Percentiles rank a stretch among this genome's conserved stretches.
These are phyloP conservation scores for Alliaria petiolata DNA, from an alignment of 345 rosid species.

Conservation along the genomic window DNA sequence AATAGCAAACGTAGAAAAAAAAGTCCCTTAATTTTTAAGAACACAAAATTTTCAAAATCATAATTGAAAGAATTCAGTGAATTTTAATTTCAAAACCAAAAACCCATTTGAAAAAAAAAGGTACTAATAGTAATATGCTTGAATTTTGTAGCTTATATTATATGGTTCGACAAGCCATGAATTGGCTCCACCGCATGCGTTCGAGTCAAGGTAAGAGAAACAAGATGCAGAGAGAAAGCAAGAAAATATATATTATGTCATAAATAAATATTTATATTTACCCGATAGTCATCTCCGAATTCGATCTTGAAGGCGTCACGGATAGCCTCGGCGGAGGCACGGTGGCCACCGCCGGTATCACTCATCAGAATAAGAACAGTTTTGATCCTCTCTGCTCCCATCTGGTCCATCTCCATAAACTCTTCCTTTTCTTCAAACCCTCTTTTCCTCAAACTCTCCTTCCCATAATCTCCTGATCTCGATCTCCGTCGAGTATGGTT, in stretches of 20 bases:
- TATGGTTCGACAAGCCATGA: neutral
- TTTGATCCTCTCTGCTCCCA: slow-evolving; percentile 86
- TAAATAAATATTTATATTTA: slow-evolving; percentile 5
- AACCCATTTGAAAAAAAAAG: neutral
- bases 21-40: neutral
- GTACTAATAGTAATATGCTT: neutral
- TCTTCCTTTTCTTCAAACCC: slow-evolving; percentile 14
- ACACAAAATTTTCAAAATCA: neutral
- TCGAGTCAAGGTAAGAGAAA: slow-evolving; percentile 9
- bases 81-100: neutral
- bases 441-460: slow-evolving; percentile 39
- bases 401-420: slow-evolving; percentile 70
- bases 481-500: neutral
- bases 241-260: neutral
- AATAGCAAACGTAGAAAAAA: neutral
- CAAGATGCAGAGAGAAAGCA: neutral
- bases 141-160: neutral
- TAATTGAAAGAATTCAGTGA: neutral
- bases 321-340: slow-evolving; percentile 97
- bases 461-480: slow-evolving; percentile 10
- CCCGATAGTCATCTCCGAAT: slow-evolving; percentile 81
- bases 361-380: slow-evolving; percentile 94
- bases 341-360: slow-evolving; percentile 97
- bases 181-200: slow-evolving; percentile 1
- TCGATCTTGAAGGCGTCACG: slow-evolving; percentile 77